Evolutionary conservation across 495 filamentous ascomycete species (phyloP), one percentile per base, ranked within the genome.

Genomic region (Penicillium cataractarum): DNA sequence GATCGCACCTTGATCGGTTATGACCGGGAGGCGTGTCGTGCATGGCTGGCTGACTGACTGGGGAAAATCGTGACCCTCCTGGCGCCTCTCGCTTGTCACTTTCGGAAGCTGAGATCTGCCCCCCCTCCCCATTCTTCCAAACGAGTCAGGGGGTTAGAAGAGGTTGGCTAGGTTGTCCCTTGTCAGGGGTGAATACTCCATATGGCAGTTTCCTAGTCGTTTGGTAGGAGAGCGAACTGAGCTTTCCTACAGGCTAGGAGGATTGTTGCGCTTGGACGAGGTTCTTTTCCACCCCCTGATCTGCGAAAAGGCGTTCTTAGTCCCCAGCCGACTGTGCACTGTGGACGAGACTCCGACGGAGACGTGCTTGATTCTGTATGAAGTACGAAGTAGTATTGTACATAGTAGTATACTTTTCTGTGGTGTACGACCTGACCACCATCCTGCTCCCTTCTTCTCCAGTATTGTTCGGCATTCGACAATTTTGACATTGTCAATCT

Each of bases 11-110:
- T 27, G 60, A 73, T 72, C 70, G 65, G 46, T 48, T 4, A 26
- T 10, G 46, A 68, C 68, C 65, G 61, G 57, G 50, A 31, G 15
- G 49, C 52, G 70, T 73, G 70, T 73, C 56, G 64, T 73, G 70
- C 70, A 73, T 73, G 70, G 70, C 70, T 73, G 70, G 70, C 70
- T 73, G 70, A 72, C 31, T 50, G 35, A 57, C 40, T 61, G 60
- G 57, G 55, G 57, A 35, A 29, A 63, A 62, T 61, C 53, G 8
- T 60, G 54, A 62, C 61, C 67, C 62, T 70, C 64, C 65, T 53
- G 32, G 65, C 60, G 61, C 31, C 60, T 60, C 59, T 67, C 65
- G 69, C 69, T 69, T 70, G 65, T 68, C 66, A 65, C 39, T 54
- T 54, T 61, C 58, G 58, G 64, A 64, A 60, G 59, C 63, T 53